Evolutionary conservation across 2,329 filamentous ascomycete genomes (phyloP), one percentile per base, ranked within the genome.

Genomic region (Penicillium paneum): DNA sequence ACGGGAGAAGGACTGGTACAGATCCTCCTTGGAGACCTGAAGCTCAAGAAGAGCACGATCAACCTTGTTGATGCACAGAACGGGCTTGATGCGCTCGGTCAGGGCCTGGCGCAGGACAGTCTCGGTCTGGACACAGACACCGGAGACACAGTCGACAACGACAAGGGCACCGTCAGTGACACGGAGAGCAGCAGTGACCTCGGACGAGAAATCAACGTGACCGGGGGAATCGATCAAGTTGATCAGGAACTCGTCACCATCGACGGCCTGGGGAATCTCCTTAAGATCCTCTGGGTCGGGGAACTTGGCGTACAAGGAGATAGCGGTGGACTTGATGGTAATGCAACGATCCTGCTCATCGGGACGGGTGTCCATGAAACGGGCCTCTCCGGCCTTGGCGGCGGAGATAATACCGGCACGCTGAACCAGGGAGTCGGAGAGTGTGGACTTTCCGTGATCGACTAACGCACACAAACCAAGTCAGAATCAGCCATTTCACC

Each of bases 171-270:
- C 94, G 74, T 99, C 94, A 70, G 94, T 99, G 81, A 99, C 94
- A 91, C 94, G 94, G 74, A 99, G 93, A 76, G 94, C 94, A 77
- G 94, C 94, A 75, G 94, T 99, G 76, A 99, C 94, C 78, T 99
- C 94, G 66, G 94, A 99, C 39, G 94, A 99, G 88, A 99, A 99
- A 83, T 99, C 94, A 83, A 99, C 94, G 93, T 99, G 94, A 86
- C 94, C 94, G 62, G 94, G 94, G 58, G 94, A 99, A 81, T 99
- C 94, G 78, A 99, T 99, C 81, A 99, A 85, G 88, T 99, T 99
- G 88, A 99, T 95, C 84, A 99, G 84, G 89, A 99, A 99, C 78
- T 96, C 91, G 78, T 88, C 89, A 79, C 94, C 94, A 62, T 91
- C 84, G 67, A 90, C 89, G 81, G 90, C 88, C 77, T 87, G 86